Evolutionary conservation across 1,284 basidiomycete species (phyloP), one percentile per base, ranked within the genome.

Genomic region (Ganoderma resinaceum): DNA sequence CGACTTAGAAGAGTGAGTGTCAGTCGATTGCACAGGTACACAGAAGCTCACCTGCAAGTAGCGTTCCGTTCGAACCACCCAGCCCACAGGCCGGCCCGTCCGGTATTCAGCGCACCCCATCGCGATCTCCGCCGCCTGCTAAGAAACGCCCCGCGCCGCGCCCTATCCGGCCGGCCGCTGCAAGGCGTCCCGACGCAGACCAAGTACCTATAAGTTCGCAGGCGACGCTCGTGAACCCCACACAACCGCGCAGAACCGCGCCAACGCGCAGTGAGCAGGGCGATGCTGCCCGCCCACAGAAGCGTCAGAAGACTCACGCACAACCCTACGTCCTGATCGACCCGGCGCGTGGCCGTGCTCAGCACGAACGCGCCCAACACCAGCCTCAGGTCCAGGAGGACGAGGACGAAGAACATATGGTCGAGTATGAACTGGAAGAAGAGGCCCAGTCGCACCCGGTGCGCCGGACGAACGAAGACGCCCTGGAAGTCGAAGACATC

Each of bases 161-260:
- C 7, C 63, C 40, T 3, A 20, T 43, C 2, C 16, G 29, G 60
- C 11, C 20, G 26, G 23, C 12, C 33, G 52, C 58, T 35, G 63
- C 29, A 18, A 37, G 16, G 35, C n/a, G 49, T 40, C 7, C 46
- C 43, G 14, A 6, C 6, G 26, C 58, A 18, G 40, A 66, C 9
- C 59, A 69, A 33, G 38, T 66, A 0, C 72, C 72, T 3, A 72
- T 71, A 71, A 75, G 74, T 53, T 74, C 75, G 1, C 75, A 76
- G 38, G 71, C 68, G 18, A 76, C 75, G 4, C 70, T 76, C 12
- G 75, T 76, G 31, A 60, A 60, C 23, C 23, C 37, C 35, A 60
- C 58, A 20, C 58, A 60, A 26, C 58, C 58, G n/a, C 58, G 37
- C 23, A 23, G 37, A 2, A 3, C 6, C 0, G 58, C 37, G 26